Evolutionary conservation across 768 basidiomycete genomes (phyloP).

Genomic region (Sarcodon sp.): DNA sequence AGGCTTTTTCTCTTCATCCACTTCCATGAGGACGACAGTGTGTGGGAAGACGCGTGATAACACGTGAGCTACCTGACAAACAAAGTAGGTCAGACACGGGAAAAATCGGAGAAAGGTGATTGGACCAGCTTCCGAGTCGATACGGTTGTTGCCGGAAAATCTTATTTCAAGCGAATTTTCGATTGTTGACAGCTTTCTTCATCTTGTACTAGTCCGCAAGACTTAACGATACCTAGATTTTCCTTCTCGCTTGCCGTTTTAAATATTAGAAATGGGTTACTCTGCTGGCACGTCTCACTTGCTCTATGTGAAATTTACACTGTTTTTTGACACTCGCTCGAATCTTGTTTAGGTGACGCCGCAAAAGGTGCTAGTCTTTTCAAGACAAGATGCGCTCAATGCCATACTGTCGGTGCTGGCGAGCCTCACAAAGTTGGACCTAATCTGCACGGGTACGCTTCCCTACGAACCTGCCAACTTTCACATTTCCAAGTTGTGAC

Average conservation of each 20-base stretch:
- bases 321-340: too few species aligned
- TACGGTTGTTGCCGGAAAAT: background rate
- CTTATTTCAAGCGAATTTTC: background rate
- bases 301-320: background rate
- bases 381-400: slow-evolving; percentile 93
- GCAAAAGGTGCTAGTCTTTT: slow-evolving; percentile 88
- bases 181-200: background rate
- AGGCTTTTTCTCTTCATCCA: slow-evolving; percentile 50
- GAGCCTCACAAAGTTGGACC: slow-evolving; percentile 88
- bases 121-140: background rate
- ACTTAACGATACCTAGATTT: background rate
- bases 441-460: slow-evolving; percentile 79
- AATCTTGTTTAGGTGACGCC: slow-evolving; percentile 51
- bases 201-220: background rate
- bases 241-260: slow-evolving; percentile 9
- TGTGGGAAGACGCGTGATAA: background rate
- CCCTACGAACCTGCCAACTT: background rate
- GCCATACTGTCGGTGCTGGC: slow-evolving; percentile 75
- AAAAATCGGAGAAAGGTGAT: background rate
- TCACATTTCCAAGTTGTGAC: background rate
- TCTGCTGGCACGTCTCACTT: slow-evolving; percentile 21
- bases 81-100: background rate
- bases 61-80: background rate
- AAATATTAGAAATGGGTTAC: slow-evolving; percentile 27
- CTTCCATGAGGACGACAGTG: slow-evolving; percentile 1